A percentile compares a stretch with the other conserved stretches of the same genome.
Evolutionary conservation across 2,329 filamentous ascomycete genomes (phyloP).

Genomic region (Orbilia javanica): DNA sequence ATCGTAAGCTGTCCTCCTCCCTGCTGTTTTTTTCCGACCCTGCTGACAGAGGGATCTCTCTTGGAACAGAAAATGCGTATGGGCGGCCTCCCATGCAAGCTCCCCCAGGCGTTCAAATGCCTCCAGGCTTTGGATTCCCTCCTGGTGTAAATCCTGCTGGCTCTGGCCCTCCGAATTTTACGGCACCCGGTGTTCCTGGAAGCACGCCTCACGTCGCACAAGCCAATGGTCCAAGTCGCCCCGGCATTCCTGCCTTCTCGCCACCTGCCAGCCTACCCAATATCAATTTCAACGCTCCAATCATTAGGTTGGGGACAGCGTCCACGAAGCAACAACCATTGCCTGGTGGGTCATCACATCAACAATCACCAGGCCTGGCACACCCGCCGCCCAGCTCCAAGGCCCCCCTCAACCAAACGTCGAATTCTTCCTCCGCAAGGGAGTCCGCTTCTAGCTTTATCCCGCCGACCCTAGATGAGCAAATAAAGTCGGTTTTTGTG

Average conservation of each 20-base stretch:
- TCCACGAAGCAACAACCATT: slow-evolving; percentile 71
- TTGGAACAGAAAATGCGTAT: slow-evolving; percentile 58
- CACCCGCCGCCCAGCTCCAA: slow-evolving; percentile 32
- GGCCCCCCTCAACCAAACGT: slow-evolving; percentile 18
- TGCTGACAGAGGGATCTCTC: neutral
- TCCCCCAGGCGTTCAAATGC: slow-evolving; percentile 60
- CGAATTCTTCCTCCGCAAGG: slow-evolving; percentile 20
- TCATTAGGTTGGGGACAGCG: slow-evolving; percentile 89
- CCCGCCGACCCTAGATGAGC: slow-evolving; percentile 89
- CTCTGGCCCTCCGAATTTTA: slow-evolving; percentile 64
- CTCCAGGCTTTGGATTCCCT: slow-evolving; percentile 58
- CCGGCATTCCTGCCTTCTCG: slow-evolving; percentile 81
- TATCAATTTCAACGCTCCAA: slow-evolving; percentile 97
- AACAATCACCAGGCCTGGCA: slow-evolving; percentile 14
- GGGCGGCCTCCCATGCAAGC: slow-evolving; percentile 61
- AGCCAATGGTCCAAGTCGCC: slow-evolving; percentile 80
- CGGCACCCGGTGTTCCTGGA: slow-evolving; percentile 83
- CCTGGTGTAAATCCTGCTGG: slow-evolving; percentile 59
- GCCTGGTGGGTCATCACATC: slow-evolving; percentile 25
- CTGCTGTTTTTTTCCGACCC: neutral
- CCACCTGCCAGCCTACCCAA: slow-evolving; percentile 92
- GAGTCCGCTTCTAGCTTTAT: slow-evolving; percentile 65
- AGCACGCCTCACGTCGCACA: slow-evolving; percentile 80
- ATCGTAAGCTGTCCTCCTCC: slow-evolving; percentile 58
- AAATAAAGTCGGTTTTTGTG: slow-evolving; percentile 89